These are phyloP conservation scores for Entophlyctis helioformis DNA, from an alignment of 192 early-diverging fungal genomes.

Conservation along the genomic window DNA sequence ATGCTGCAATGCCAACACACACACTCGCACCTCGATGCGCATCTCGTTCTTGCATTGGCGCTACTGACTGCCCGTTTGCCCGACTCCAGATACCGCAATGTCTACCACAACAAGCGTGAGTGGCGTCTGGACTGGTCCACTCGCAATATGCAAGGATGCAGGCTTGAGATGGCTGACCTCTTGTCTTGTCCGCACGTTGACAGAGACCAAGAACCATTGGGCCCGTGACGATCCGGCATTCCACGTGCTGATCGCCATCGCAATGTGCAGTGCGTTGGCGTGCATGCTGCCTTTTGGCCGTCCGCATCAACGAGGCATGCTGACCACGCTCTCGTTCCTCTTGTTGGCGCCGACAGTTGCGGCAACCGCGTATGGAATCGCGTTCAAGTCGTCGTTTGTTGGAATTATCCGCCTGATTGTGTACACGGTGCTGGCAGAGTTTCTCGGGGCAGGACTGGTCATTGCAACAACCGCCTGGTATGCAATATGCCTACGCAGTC, in stretches of 20 bases:
- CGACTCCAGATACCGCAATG: constrained; percentile 69
- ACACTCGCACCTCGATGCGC: too few species aligned
- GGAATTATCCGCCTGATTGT: constrained; percentile 63
- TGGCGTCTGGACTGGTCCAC: not conserved
- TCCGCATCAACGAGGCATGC: too few species aligned
- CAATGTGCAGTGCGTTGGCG: too few species aligned
- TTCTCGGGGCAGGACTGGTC: constrained; percentile 54
- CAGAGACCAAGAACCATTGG: constrained; percentile 98
- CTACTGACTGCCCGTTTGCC: constrained; percentile 9
- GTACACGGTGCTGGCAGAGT: constrained; percentile 76
- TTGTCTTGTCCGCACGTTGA: too few species aligned
- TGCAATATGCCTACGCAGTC: not conserved
- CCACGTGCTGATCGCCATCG: constrained; percentile 57
- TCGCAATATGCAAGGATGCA: not conserved
- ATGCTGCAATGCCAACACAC: not conserved
- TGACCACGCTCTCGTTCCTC: too few species aligned
- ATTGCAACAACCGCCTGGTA: constrained; percentile 69
- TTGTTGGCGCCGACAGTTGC: too few species aligned
- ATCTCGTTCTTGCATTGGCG: constrained; percentile 1
- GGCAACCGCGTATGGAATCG: constrained; percentile 72
- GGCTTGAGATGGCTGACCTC: too few species aligned
- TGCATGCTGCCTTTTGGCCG: too few species aligned
- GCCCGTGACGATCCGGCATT: constrained; percentile 95
- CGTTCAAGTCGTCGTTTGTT: constrained; percentile 50
- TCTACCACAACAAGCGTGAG: constrained; percentile 93